These are phyloP conservation scores for Colletotrichum tropicicola DNA, from an alignment of 2,329 filamentous ascomycete genomes.

Conservation along the genomic window DNA sequence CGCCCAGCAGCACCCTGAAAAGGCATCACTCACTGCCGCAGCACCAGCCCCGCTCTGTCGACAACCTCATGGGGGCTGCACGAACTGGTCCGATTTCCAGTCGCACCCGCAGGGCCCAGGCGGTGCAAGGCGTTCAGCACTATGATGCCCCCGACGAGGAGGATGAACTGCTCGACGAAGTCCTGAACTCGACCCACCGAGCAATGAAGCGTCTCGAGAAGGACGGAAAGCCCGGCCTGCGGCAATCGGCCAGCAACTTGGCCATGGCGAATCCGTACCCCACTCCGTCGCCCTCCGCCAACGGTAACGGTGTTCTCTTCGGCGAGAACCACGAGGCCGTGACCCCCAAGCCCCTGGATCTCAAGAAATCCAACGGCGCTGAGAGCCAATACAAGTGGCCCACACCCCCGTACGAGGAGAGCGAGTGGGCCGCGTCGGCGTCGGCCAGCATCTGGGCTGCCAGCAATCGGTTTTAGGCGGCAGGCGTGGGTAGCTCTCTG, in stretches of 20 bases:
- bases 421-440: slow-evolving; percentile 87
- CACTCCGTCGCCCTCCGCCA: slow-evolving; percentile 81
- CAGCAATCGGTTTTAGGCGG: slow-evolving; percentile 66
- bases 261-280: slow-evolving; percentile 70
- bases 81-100: slow-evolving; percentile 75
- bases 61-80: slow-evolving; percentile 67
- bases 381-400: slow-evolving; percentile 79
- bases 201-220: slow-evolving; percentile 77
- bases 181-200: slow-evolving; percentile 78
- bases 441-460: slow-evolving; percentile 84
- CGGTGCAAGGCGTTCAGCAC: slow-evolving; percentile 78
- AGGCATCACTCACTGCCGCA: slow-evolving; percentile 70
- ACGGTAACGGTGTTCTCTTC: slow-evolving; percentile 80
- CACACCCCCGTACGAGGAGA: slow-evolving; percentile 93
- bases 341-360: slow-evolving; percentile 76
- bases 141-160: slow-evolving; percentile 98
- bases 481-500: background rate
- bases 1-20: slow-evolving; percentile 64
- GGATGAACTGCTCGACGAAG: slow-evolving; percentile 94
- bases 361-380: slow-evolving; percentile 59
- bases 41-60: slow-evolving; percentile 69
- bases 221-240: slow-evolving; percentile 57
- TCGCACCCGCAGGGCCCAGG: slow-evolving; percentile 81
- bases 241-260: slow-evolving; percentile 72
- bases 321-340: slow-evolving; percentile 69